Evolutionary conservation across 73 alveolate species (phyloP).

Genomic region (Paramecium biaurelia): DNA sequence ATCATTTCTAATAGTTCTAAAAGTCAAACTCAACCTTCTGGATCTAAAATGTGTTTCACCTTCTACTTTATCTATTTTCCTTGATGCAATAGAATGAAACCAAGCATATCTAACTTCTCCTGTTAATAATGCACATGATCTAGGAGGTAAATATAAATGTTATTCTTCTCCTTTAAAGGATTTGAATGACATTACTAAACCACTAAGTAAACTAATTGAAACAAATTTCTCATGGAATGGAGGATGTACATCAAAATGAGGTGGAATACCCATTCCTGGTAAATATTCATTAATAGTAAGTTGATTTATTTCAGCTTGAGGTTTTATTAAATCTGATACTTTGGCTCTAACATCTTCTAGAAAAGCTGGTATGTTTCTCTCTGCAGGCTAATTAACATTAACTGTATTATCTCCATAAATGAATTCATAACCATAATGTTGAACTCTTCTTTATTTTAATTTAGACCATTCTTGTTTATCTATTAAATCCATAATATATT

Average conservation of each 20-base stretch:
- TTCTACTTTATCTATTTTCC: constrained; percentile 80
- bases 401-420: constrained; percentile 77
- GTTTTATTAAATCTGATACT: constrained; percentile 24
- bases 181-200: constrained; percentile 77
- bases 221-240: constrained; percentile 82
- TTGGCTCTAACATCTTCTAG: constrained; percentile 61
- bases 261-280: constrained; percentile 91
- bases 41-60: constrained; percentile 71
- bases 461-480: constrained; percentile 73
- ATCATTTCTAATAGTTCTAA: constrained; percentile 67
- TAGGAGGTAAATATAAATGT: constrained; percentile 74
- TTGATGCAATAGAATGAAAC: constrained; percentile 79
- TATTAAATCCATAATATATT: constrained; percentile 59
- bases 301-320: constrained; percentile 64
- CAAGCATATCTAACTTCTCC: constrained; percentile 83
- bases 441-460: constrained; percentile 77
- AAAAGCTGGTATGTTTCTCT: constrained; percentile 44
- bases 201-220: constrained; percentile 68
- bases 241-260: constrained; percentile 86
- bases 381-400: neutral
- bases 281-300: constrained; percentile 75
- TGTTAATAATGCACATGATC: constrained; percentile 70
- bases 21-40: constrained; percentile 80
- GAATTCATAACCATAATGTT: constrained; percentile 89
- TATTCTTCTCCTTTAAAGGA: constrained; percentile 68